Conservation (phyloP, 192 early-diverging fungal species). For the Allomyces macrogynus region DNA sequence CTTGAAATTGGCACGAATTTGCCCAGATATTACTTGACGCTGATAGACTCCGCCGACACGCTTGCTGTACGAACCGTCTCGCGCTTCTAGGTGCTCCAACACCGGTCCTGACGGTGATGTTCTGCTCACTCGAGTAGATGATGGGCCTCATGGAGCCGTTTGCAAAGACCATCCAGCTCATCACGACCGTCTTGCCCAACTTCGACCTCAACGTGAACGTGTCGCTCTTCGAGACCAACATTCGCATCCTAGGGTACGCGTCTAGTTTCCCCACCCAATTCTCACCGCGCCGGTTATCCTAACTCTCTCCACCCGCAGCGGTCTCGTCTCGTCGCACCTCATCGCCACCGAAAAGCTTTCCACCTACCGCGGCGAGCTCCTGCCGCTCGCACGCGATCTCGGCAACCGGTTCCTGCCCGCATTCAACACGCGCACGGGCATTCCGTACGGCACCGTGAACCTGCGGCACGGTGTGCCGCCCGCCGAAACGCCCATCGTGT, state of each 20-base stretch:
- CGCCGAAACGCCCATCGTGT: background rate
- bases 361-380: background rate
- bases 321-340: conserved; percentile 5
- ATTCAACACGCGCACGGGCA: background rate
- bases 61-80: conserved; percentile 1
- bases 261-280: too few relatives aligned
- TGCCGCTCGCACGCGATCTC: background rate
- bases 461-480: background rate
- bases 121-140: background rate
- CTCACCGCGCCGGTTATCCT: background rate
- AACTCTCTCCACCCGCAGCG: background rate
- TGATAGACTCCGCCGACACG: conserved; percentile 4
- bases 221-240: conserved; percentile 4
- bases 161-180: background rate
- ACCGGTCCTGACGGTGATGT: background rate
- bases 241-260: conserved; percentile 4
- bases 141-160: background rate
- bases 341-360: background rate
- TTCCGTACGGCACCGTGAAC: conserved; percentile 9
- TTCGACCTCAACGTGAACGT: background rate
- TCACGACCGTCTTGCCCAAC: background rate
- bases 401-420: conserved; percentile 1
- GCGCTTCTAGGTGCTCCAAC: background rate
- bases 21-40: conserved; percentile 1
- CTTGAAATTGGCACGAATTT: too few relatives aligned